These are phyloP conservation scores for Mitragyna speciosa DNA, from an alignment of 257 asterid genomes.

Conservation along the genomic window DNA sequence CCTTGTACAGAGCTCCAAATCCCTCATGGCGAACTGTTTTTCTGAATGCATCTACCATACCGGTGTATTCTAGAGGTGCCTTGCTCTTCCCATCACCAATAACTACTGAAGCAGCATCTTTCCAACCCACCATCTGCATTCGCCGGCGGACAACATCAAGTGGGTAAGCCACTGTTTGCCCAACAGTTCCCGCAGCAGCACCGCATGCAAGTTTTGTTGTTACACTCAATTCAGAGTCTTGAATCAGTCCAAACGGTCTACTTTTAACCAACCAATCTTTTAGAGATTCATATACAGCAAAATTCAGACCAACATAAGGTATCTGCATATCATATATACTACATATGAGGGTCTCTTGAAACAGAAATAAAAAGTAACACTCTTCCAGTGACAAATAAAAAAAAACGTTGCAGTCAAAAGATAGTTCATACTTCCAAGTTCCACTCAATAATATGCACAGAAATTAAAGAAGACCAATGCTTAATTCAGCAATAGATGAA, in stretches of 20 bases:
- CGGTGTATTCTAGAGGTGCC: conserved; percentile 64
- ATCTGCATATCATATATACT: conserved; percentile 43
- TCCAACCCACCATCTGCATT: conserved; percentile 99
- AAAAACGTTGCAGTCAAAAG: neutral
- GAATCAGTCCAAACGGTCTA: conserved; percentile 58
- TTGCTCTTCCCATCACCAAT: conserved; percentile 73
- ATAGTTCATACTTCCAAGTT: neutral
- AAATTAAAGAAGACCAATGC: neutral
- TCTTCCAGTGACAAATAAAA: neutral
- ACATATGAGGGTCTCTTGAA: neutral
- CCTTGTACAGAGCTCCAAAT: conserved; percentile 80
- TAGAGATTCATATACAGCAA: conserved; percentile 89
- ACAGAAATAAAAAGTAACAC: neutral
- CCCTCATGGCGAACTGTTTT: conserved; percentile 88
- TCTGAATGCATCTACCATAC: conserved; percentile 89
- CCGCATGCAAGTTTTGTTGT: conserved; percentile 86
- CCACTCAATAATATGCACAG: neutral
- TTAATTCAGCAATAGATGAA: neutral
- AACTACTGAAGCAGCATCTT: conserved; percentile 65
- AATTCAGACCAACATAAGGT: conserved; percentile 94
- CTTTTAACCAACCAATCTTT: conserved; percentile 75
- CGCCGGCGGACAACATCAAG: conserved; percentile 92
- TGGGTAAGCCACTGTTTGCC: conserved; percentile 94
- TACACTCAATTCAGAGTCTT: conserved; percentile 73
- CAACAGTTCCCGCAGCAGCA: conserved; percentile 90